These are phyloP conservation scores for Pythium volutum DNA, from an alignment of 352 stramenopile genomes.

Conservation along the genomic window DNA sequence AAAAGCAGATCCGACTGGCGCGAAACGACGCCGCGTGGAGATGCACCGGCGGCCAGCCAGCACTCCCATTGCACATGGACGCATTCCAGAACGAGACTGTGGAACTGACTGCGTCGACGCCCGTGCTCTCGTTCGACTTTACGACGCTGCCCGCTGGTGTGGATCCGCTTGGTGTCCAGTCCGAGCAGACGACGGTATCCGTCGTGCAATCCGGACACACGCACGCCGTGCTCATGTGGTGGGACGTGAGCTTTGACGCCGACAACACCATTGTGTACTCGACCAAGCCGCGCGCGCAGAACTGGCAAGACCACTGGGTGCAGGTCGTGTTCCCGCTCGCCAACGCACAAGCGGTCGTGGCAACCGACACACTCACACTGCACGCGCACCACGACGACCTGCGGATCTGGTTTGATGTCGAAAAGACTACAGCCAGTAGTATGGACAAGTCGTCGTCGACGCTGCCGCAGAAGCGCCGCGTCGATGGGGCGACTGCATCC, in stretches of 20 bases:
- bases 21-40: slow-evolving; percentile 52
- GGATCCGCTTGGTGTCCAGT: slow-evolving; percentile 16
- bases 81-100: slow-evolving; percentile 36
- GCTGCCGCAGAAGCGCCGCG: slow-evolving; percentile 34
- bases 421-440: slow-evolving; percentile 6
- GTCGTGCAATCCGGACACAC: slow-evolving; percentile 34
- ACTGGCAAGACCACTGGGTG: slow-evolving; percentile 86
- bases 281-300: slow-evolving; percentile 55
- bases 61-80: slow-evolving; percentile 62
- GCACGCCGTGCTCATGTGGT: slow-evolving; percentile 83
- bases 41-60: slow-evolving; percentile 61
- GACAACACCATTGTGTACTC: slow-evolving; percentile 60
- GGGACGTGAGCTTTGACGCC: slow-evolving; percentile 62
- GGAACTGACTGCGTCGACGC: slow-evolving; percentile 38
- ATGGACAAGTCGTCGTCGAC: slow-evolving; percentile 2
- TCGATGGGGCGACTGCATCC: not conserved
- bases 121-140: slow-evolving; percentile 71
- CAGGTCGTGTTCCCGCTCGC: slow-evolving; percentile 71
- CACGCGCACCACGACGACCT: slow-evolving; percentile 69
- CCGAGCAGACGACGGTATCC: slow-evolving; percentile 41
- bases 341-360: slow-evolving; percentile 23
- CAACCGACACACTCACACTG: slow-evolving; percentile 34
- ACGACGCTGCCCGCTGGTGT: slow-evolving; percentile 30
- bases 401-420: slow-evolving; percentile 79
- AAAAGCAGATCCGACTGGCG: slow-evolving; percentile 35